These are phyloP conservation scores for Pseudogymnoascus sp. DNA, from an alignment of 2,329 filamentous ascomycete genomes.

Conservation along the genomic window DNA sequence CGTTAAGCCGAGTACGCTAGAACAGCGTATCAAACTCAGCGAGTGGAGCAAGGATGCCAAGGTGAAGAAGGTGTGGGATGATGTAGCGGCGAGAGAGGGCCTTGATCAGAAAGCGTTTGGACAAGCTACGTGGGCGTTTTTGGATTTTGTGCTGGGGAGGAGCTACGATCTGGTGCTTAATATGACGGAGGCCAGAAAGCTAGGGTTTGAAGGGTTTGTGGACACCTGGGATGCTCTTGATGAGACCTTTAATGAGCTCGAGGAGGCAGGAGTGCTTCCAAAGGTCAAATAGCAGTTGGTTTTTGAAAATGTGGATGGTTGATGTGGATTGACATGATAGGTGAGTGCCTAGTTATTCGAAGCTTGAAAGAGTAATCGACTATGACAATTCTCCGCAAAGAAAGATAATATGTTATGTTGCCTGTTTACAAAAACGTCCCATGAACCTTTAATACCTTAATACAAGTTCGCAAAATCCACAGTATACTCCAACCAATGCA, in stretches of 20 bases:
- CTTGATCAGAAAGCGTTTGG: conserved; percentile 17
- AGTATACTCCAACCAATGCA: background rate
- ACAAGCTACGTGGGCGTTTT: conserved; percentile 38
- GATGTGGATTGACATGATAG: too few relatives aligned
- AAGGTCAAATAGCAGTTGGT: background rate
- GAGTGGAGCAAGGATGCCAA: conserved; percentile 13
- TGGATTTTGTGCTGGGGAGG: conserved; percentile 36
- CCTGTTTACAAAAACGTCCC: background rate
- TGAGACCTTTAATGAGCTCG: conserved; percentile 29
- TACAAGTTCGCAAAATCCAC: background rate
- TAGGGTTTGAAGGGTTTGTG: conserved; percentile 36
- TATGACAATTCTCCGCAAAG: background rate
- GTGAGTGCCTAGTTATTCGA: background rate
- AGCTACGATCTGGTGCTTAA: conserved; percentile 31
- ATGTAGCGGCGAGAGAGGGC: conserved; percentile 9
- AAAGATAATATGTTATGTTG: background rate
- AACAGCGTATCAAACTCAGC: conserved; percentile 19
- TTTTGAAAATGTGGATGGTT: background rate
- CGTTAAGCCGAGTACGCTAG: conserved; percentile 22
- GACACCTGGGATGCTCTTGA: conserved; percentile 33
- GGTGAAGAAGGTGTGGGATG: conserved; percentile 12
- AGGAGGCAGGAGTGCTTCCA: conserved; percentile 23
- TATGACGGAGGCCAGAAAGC: conserved; percentile 39
- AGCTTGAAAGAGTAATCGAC: background rate
- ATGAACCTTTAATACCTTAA: background rate